Evolutionary conservation across 106 monocot genomes (phyloP).

Genomic region (Hemerocallis citrina): DNA sequence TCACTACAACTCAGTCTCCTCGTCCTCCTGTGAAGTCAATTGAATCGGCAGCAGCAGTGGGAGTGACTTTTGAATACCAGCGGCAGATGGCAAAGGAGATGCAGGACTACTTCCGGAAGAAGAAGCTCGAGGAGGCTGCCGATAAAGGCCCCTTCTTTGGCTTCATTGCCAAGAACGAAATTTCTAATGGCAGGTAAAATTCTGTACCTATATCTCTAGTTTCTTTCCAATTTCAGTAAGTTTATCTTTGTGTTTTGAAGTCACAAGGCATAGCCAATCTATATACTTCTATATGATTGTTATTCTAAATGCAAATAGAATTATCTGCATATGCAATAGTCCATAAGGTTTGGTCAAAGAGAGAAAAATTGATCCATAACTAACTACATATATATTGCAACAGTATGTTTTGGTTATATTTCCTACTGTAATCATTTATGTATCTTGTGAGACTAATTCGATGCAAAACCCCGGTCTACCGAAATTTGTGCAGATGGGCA

Average conservation of each 20-base stretch:
- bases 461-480: no score
- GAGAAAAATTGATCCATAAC: no score
- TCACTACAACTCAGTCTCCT: constrained; percentile 23
- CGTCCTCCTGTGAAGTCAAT: constrained; percentile 13
- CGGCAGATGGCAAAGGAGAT: constrained; percentile 85
- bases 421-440: no score
- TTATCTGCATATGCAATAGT: no score
- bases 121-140: constrained; percentile 65
- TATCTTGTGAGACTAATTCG: no score
- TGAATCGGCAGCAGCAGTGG: background rate
- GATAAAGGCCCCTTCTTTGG: constrained; percentile 76
- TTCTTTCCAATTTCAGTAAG: background rate
- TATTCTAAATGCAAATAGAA: no score
- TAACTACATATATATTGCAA: no score
- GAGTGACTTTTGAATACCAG: constrained; percentile 90
- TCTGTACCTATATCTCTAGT: background rate
- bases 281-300: no score
- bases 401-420: no score
- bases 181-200: constrained; percentile 77
- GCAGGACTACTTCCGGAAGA: constrained; percentile 93
- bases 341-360: no score
- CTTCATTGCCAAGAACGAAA: constrained; percentile 73
- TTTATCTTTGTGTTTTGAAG: background rate
- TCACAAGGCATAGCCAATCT: no score
- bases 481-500: constrained; percentile 82